phyloP scores from a whole-genome alignment of 2,329 filamentous ascomycete genomes.

The Eutypa lata region DNA sequence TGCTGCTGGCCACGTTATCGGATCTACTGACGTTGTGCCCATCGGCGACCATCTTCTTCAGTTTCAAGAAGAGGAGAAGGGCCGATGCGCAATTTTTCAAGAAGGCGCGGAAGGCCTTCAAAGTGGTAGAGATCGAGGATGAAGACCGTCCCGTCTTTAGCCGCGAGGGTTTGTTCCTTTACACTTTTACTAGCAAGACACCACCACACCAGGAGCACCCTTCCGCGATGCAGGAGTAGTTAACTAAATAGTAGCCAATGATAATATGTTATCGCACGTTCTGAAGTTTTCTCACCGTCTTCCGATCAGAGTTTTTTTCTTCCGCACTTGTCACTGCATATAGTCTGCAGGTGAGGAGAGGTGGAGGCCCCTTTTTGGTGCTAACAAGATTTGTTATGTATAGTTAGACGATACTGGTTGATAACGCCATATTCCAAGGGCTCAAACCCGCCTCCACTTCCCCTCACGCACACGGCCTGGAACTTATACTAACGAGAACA shows the following conservation, averaged over 20 bases:
- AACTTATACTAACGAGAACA: not conserved
- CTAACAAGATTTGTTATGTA: not conserved
- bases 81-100: slow-evolving; percentile 76
- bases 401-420: not conserved
- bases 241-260: not conserved
- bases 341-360: not conserved
- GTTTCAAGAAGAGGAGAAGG: slow-evolving; percentile 88
- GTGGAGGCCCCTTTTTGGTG: not conserved
- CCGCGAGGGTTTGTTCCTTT: slow-evolving; percentile 59
- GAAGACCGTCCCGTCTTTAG: slow-evolving; percentile 57
- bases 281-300: not conserved
- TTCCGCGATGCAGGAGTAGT: not conserved
- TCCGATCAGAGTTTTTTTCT: not conserved
- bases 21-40: slow-evolving; percentile 73
- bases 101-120: slow-evolving; percentile 64
- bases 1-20: slow-evolving; percentile 74
- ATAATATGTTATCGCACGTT: not conserved
- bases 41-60: slow-evolving; percentile 67
- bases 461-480: not conserved
- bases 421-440: not conserved
- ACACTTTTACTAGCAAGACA: slow-evolving; percentile 40
- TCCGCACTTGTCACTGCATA: not conserved
- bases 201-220: not conserved
- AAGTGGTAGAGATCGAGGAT: slow-evolving; percentile 59
- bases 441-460: not conserved